A percentile compares a stretch with the other conserved stretches of the same genome.
These are phyloP conservation scores for Phoenix roebelenii DNA, from an alignment of 176 grass and related monocot genomes.

Conservation along the genomic window DNA sequence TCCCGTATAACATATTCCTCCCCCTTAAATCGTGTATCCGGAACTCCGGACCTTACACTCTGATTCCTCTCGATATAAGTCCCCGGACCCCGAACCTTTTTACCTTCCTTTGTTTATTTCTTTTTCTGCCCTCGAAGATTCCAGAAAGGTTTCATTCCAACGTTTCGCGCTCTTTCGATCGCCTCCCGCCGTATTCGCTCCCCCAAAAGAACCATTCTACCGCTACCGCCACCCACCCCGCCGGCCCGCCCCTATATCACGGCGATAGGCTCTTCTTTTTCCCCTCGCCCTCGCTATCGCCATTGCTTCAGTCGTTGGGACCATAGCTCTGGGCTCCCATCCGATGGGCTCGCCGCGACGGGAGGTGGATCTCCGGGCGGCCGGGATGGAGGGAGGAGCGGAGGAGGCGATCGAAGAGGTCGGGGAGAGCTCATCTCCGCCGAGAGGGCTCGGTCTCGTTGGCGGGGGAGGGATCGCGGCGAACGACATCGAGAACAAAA, in stretches of 20 bases:
- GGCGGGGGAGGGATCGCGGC: constrained; percentile 20
- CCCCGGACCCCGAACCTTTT: too few species aligned
- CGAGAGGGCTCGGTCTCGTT: constrained; percentile 8
- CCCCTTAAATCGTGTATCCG: too few species aligned
- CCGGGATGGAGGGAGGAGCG: neutral
- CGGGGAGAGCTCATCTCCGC: constrained; percentile 86
- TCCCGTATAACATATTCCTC: too few species aligned
- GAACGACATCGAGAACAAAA: constrained; percentile 36
- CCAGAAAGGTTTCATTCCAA: neutral
- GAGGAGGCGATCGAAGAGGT: constrained; percentile 58
- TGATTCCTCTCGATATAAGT: too few species aligned
- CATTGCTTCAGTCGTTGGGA: neutral
- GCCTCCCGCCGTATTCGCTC: neutral
- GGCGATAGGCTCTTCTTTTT: neutral
- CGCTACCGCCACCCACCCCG: constrained; percentile 10
- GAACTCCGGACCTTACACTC: too few species aligned
- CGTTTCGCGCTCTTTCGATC: neutral
- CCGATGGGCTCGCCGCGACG: constrained; percentile 6
- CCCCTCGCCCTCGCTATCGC: constrained; percentile 3
- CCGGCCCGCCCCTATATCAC: neutral
- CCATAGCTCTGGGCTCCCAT: constrained; percentile 5
- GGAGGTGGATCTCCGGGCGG: too few species aligned
- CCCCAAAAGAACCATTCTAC: constrained; percentile 19
- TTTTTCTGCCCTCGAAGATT: too few species aligned
- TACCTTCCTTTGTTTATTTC: too few species aligned